Percentiles rank a stretch among this genome's conserved stretches.
Conservation (phyloP, 2,329 filamentous ascomycete species). For the Harringtonia lauricola region DNA sequence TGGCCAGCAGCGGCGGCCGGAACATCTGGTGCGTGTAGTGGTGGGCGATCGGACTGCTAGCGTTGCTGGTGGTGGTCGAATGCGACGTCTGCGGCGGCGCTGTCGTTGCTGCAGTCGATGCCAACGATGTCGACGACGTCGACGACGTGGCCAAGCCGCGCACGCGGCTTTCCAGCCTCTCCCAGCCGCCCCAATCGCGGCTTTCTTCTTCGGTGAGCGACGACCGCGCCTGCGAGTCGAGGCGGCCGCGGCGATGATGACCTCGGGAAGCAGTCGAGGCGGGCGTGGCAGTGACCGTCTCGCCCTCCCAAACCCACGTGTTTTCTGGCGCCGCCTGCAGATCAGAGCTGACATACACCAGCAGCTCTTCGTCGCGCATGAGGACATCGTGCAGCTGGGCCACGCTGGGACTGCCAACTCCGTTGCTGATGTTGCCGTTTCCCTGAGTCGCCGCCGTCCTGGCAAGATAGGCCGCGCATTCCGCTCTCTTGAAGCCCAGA, state of each 20-base stretch:
- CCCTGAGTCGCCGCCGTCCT: not conserved
- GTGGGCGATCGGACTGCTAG: not conserved
- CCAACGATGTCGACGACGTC: constrained; percentile 8
- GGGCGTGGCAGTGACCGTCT: constrained; percentile 5
- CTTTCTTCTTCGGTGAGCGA: constrained; percentile 45
- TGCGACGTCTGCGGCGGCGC: constrained; percentile 4
- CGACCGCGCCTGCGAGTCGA: constrained; percentile 9
- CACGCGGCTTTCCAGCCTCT: constrained; percentile 54
- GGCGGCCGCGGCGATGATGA: constrained; percentile 6
- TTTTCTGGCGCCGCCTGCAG: constrained; percentile 68
- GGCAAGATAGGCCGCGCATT: constrained; percentile 24
- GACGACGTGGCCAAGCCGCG: constrained; percentile 29
- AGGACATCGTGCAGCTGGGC: constrained; percentile 24
- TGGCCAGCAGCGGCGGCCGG: not conserved
- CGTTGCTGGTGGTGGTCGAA: constrained; percentile 2
- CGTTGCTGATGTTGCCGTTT: constrained; percentile 14
- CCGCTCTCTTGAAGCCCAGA: constrained; percentile 42
- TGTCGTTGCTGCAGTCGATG: not conserved
- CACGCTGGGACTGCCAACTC: constrained; percentile 10
- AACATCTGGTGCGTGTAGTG: constrained; percentile 1
- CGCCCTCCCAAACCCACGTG: constrained; percentile 65
- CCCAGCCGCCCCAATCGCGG: constrained; percentile 73
- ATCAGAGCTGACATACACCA: constrained; percentile 79
- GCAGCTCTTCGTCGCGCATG: constrained; percentile 68
- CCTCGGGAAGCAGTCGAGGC: no score